phyloP scores from a whole-genome alignment of 371 early-diverging fungal genomes.

The Mucor lusitanicus region DNA sequence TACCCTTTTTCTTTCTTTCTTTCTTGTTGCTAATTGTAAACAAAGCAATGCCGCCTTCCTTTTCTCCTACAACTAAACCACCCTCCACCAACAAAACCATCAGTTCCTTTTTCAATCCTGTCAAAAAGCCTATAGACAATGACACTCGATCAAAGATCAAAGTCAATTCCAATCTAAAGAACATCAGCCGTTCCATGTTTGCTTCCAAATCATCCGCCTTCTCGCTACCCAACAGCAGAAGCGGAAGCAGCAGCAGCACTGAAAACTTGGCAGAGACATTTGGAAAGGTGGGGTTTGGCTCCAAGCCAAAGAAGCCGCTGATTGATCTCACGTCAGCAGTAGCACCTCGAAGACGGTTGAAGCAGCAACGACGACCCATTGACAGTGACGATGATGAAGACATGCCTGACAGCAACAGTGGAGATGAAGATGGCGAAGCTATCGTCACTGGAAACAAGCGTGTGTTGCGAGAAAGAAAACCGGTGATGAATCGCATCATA shows the following conservation, averaged over 20 bases:
- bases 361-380: neutral
- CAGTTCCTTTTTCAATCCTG: slow-evolving; percentile 17
- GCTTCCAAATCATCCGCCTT: neutral
- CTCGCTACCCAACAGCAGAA: neutral
- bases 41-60: neutral
- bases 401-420: neutral
- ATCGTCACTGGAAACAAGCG: neutral
- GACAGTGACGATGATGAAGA: neutral
- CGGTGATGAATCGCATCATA: neutral
- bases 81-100: neutral
- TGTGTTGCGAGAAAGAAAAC: slow-evolving; percentile 7
- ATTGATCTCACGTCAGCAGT: neutral
- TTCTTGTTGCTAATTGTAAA: too few relatives aligned
- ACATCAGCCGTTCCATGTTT: neutral
- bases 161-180: slow-evolving; percentile 10
- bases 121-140: neutral
- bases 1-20: too few relatives aligned
- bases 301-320: neutral
- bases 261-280: slow-evolving; percentile 1
- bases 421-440: neutral
- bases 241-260: slow-evolving; percentile 5
- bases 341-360: neutral
- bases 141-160: neutral
- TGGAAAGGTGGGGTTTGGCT: neutral
- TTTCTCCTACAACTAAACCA: neutral